Percentiles rank a stretch among this genome's conserved stretches.
These are phyloP conservation scores for Quercus aquifolioides DNA, from an alignment of 306 rosid species.

Conservation along the genomic window DNA sequence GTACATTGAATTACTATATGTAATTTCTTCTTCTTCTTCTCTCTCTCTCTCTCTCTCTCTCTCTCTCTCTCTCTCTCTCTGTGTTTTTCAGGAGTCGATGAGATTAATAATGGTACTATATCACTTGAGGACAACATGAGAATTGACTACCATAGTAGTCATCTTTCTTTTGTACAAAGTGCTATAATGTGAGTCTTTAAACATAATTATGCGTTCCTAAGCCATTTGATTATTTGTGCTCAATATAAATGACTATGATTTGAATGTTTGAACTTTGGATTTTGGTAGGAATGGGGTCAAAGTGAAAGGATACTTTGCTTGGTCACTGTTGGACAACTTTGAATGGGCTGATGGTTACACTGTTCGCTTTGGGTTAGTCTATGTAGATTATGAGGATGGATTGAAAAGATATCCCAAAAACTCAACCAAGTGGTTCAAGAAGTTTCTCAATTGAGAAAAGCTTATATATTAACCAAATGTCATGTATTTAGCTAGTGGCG, in stretches of 20 bases:
- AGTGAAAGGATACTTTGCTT: too few relatives aligned
- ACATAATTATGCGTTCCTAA: conserved; percentile 6
- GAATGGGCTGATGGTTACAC: too few relatives aligned
- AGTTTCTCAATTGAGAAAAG: not conserved
- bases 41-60: too few relatives aligned
- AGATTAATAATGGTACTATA: conserved; percentile 9
- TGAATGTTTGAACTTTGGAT: too few relatives aligned
- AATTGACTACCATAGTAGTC: conserved; percentile 19
- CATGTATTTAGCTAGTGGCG: not conserved
- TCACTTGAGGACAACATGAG: conserved; percentile 25
- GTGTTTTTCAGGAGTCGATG: conserved; percentile 15
- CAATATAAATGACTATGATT: too few relatives aligned
- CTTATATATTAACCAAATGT: not conserved
- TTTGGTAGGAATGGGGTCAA: too few relatives aligned
- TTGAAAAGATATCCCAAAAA: conserved; percentile 28
- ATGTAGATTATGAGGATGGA: conserved; percentile 21
- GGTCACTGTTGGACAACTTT: too few relatives aligned
- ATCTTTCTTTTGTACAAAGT: conserved; percentile 13
- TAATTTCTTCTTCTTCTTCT: too few relatives aligned
- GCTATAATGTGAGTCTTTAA: conserved; percentile 30
- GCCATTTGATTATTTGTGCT: too few relatives aligned
- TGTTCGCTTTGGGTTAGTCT: conserved; percentile 32
- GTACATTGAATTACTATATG: too few relatives aligned
- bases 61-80: too few relatives aligned
- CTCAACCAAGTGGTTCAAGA: conserved; percentile 32